Evolutionary conservation across 768 basidiomycete species (phyloP).

Genomic region (Trametes villosa): DNA sequence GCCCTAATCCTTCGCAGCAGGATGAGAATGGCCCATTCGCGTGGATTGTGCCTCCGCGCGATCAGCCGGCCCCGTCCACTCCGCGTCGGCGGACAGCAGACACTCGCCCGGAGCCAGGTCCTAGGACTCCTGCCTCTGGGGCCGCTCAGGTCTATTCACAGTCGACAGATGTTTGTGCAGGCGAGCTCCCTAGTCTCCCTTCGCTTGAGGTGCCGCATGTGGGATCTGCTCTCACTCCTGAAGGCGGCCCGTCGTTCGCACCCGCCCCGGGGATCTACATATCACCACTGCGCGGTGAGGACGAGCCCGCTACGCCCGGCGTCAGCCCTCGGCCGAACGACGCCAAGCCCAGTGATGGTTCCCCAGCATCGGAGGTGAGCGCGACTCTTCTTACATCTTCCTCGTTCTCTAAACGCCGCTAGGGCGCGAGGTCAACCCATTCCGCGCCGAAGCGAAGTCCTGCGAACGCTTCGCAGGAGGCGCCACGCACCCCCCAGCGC

Average conservation of each 20-base stretch:
- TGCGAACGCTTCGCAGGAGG: background rate
- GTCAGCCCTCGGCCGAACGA: background rate
- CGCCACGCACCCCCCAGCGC: no score
- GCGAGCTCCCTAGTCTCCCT: background rate
- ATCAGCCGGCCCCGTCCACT: background rate
- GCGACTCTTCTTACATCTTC: background rate
- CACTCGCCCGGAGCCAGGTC: background rate
- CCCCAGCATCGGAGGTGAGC: background rate
- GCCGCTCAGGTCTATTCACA: background rate
- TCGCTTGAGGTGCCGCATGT: no score
- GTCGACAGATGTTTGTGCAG: background rate
- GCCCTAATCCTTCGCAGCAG: background rate
- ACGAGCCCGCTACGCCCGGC: background rate
- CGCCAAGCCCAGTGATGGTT: background rate
- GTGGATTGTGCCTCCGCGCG: conserved; percentile 12
- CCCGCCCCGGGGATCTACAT: conserved; percentile 32
- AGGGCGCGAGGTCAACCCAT: no score
- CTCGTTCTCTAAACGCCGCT: no score
- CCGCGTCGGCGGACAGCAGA: background rate
- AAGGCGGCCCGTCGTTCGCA: conserved; percentile 19
- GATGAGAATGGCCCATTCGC: background rate
- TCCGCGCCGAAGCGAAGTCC: background rate
- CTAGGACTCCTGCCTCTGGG: no score
- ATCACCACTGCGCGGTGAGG: conserved; percentile 34
- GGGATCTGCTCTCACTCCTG: background rate